Conservation (phyloP, 1,139 yeast species). For the Yamadazyma spencermartinsiae region DNA sequence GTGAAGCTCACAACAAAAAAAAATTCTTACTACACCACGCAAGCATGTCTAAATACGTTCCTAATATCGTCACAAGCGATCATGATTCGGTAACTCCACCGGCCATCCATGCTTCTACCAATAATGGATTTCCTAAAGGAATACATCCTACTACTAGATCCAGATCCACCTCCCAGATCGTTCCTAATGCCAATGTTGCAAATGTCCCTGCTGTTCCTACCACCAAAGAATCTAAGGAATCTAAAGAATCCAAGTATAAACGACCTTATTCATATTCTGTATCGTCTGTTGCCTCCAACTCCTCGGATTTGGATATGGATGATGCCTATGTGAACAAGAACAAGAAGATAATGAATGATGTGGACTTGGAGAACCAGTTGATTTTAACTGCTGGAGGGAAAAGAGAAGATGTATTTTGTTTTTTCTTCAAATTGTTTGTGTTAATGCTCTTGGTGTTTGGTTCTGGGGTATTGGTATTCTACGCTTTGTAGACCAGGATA, state of each 20-base stretch:
- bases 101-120: not conserved
- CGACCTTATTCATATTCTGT: constrained; percentile 11
- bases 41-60: constrained; percentile 1
- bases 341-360: constrained; percentile 24
- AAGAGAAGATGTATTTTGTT: constrained; percentile 34
- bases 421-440: constrained; percentile 31
- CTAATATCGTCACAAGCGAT: not conserved
- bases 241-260: constrained; percentile 4
- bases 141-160: constrained; percentile 6
- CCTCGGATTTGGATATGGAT: constrained; percentile 10
- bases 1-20: too few relatives aligned
- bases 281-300: constrained; percentile 9
- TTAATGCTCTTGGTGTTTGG: constrained; percentile 34
- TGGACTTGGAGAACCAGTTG: constrained; percentile 40
- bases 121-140: not conserved
- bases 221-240: not conserved
- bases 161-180: constrained; percentile 11
- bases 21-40: too few relatives aligned
- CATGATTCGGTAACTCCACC: not conserved
- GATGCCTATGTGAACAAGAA: constrained; percentile 11
- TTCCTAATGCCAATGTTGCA: too few relatives aligned
- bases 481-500: constrained; percentile 26
- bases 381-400: constrained; percentile 43
- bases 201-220: constrained; percentile 3
- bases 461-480: constrained; percentile 38